Percentiles rank a stretch among this genome's conserved stretches.
Evolutionary conservation across 371 early-diverging fungal species (phyloP).

Genomic region (Apophysomyces sp.): DNA sequence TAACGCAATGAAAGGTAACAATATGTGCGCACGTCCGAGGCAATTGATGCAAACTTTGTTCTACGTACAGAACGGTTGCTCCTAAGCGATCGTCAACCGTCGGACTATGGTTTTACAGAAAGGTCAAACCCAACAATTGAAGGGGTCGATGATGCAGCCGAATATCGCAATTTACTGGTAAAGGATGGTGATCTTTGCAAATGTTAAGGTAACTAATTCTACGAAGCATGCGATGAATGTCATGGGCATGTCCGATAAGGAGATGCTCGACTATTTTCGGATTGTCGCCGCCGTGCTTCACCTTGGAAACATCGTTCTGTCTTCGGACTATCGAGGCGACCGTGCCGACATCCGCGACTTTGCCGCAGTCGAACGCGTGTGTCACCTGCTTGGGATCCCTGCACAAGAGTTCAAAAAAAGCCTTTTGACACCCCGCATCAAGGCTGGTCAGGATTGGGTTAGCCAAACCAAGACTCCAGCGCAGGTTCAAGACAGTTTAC

Average conservation of each 20-base stretch:
- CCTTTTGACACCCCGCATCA: constrained; percentile 88
- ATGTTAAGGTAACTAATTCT: neutral
- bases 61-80: constrained; percentile 57
- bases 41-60: neutral
- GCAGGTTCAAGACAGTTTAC: constrained; percentile 91
- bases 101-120: constrained; percentile 82
- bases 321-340: constrained; percentile 70
- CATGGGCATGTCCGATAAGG: constrained; percentile 80
- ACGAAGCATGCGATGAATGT: constrained; percentile 78
- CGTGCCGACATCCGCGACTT: constrained; percentile 87
- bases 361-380: constrained; percentile 82
- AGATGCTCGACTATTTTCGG: constrained; percentile 81
- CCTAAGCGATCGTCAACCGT: constrained; percentile 63
- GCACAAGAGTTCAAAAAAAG: constrained; percentile 85
- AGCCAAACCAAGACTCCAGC: constrained; percentile 82
- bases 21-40: neutral
- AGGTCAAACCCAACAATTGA: constrained; percentile 85
- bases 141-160: constrained; percentile 93
- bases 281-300: constrained; percentile 94
- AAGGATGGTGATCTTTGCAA: neutral
- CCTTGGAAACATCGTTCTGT: constrained; percentile 91
- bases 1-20: constrained; percentile 52
- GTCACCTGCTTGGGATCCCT: constrained; percentile 94
- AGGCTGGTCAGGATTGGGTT: constrained; percentile 98
- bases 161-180: constrained; percentile 76